These are phyloP conservation scores for Choanephora cucurbitarum DNA, from an alignment of 371 early-diverging fungal species.

Conservation along the genomic window DNA sequence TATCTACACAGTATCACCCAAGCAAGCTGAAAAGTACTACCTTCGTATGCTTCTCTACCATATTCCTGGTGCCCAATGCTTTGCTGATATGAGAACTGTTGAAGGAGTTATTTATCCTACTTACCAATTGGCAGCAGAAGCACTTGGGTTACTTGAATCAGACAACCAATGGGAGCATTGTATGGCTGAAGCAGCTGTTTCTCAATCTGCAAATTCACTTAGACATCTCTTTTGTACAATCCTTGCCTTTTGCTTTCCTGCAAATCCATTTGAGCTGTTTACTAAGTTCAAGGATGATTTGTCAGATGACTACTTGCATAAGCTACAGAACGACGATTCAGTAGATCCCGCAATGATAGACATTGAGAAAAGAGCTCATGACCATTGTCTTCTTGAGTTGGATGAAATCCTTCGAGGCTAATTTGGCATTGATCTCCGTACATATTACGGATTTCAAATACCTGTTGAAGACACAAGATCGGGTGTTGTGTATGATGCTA, in stretches of 20 bases:
- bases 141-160: constrained; percentile 8
- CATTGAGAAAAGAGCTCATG: too few species aligned
- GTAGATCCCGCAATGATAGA: too few species aligned
- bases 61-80: constrained; percentile 13
- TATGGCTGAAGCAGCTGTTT: constrained; percentile 12
- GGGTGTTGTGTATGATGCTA: too few species aligned
- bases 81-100: constrained; percentile 14
- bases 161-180: constrained; percentile 15
- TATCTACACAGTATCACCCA: constrained; percentile 22
- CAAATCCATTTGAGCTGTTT: too few species aligned
- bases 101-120: constrained; percentile 9
- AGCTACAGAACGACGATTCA: too few species aligned
- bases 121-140: constrained; percentile 14
- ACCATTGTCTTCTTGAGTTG: too few species aligned
- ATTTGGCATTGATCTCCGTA: too few species aligned
- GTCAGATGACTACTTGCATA: too few species aligned
- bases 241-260: neutral
- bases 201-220: constrained; percentile 1
- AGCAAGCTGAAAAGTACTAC: constrained; percentile 20
- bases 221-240: constrained; percentile 18
- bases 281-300: too few species aligned
- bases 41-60: constrained; percentile 19
- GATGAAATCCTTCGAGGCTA: too few species aligned
- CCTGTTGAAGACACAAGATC: too few species aligned
- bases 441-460: too few species aligned